Conservation (phyloP, 768 basidiomycete genomes). For the Stropharia rugosoannulata region DNA sequence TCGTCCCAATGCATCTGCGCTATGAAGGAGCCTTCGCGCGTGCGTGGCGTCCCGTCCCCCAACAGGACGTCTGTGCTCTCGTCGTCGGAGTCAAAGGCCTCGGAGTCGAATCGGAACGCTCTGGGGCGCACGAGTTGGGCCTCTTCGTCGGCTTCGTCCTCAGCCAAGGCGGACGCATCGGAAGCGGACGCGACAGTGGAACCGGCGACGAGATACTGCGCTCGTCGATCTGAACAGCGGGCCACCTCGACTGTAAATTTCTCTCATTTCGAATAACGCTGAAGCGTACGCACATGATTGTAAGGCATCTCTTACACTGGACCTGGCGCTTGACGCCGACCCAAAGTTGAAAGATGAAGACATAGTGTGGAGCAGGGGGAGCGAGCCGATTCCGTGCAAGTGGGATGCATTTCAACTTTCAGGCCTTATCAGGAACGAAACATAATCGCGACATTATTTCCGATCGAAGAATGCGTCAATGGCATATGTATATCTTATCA, state of each 20-base stretch:
- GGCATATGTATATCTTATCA: too few species aligned
- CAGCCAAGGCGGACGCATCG: slow-evolving; percentile 34
- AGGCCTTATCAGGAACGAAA: not conserved
- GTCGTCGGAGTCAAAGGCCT: slow-evolving; percentile 22
- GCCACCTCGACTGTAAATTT: not conserved
- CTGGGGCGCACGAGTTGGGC: slow-evolving; percentile 8
- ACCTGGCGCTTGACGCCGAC: slow-evolving; percentile 45
- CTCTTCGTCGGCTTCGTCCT: slow-evolving; percentile 38
- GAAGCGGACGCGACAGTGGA: slow-evolving; percentile 53
- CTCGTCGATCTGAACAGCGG: slow-evolving; percentile 53
- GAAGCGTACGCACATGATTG: slow-evolving; percentile 49
- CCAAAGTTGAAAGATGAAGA: slow-evolving; percentile 41
- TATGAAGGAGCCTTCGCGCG: slow-evolving; percentile 26
- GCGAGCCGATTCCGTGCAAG: not conserved
- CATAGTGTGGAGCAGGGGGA: slow-evolving; percentile 23
- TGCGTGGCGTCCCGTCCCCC: slow-evolving; percentile 1
- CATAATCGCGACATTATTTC: too few species aligned
- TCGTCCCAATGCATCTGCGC: slow-evolving; percentile 33
- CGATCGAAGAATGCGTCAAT: too few species aligned
- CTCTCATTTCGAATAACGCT: not conserved
- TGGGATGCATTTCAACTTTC: not conserved
- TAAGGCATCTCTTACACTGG: slow-evolving; percentile 53
- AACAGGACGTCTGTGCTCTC: slow-evolving; percentile 17
- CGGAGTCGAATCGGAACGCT: slow-evolving; percentile 14
- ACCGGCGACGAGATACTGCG: slow-evolving; percentile 64